Evolutionary conservation across 2,329 filamentous ascomycete genomes (phyloP).

Genomic region (Herpomyces periplanetae): DNA sequence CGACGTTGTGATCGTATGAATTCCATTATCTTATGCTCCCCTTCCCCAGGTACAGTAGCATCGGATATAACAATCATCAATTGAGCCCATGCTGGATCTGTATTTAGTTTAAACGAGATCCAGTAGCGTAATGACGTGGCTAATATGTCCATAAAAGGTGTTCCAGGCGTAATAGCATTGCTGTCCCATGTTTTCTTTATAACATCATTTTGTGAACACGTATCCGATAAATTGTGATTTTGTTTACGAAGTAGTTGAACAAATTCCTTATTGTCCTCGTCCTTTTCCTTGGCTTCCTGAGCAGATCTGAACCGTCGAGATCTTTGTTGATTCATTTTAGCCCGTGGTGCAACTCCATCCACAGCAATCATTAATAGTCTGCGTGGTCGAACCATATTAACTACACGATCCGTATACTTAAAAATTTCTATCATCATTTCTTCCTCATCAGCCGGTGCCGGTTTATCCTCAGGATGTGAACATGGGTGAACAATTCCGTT

Average conservation of each 20-base stretch:
- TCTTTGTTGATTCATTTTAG: constrained; percentile 98
- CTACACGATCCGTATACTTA: constrained; percentile 87
- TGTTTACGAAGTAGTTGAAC: constrained; percentile 46
- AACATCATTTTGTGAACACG: constrained; percentile 18
- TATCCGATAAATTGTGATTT: constrained; percentile 20
- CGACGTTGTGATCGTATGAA: constrained; percentile 76
- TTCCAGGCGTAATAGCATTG: constrained; percentile 65
- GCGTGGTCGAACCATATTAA: constrained; percentile 88
- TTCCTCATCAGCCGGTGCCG: constrained; percentile 64
- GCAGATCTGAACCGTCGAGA: constrained; percentile 77
- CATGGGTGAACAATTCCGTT: constrained; percentile 98
- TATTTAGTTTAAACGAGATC: constrained; percentile 90
- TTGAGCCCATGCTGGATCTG: constrained; percentile 59
- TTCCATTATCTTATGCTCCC: constrained; percentile 97
- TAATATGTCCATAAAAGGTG: constrained; percentile 91
- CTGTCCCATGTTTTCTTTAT: constrained; percentile 71
- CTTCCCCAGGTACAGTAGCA: constrained; percentile 82
- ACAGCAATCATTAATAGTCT: constrained; percentile 94
- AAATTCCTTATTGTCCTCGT: constrained; percentile 57
- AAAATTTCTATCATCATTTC: constrained; percentile 99
- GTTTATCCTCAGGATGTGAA: constrained; percentile 75
- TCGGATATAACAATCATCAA: constrained; percentile 95
- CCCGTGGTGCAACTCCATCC: constrained; percentile 87
- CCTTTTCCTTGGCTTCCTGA: constrained; percentile 74
- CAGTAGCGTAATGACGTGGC: constrained; percentile 68